These are phyloP conservation scores for Syncephalastrum sp. DNA, from an alignment of 371 early-diverging fungal species.

Conservation along the genomic window DNA sequence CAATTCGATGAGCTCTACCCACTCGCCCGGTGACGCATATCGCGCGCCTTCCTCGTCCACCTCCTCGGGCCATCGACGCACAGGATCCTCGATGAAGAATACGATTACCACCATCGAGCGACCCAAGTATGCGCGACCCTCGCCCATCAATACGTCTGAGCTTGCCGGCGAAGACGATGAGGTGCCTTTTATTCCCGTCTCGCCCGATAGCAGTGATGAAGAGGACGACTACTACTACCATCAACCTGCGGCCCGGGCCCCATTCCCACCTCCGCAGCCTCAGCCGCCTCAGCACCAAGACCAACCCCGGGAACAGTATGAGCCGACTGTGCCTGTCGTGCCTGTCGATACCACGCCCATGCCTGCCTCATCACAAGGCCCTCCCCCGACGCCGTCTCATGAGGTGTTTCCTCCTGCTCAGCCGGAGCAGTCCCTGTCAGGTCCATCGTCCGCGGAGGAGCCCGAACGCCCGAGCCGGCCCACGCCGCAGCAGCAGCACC, in stretches of 20 bases:
- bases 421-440: background rate
- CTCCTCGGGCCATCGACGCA: constrained; percentile 12
- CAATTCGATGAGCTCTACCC: background rate
- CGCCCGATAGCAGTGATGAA: constrained; percentile 21
- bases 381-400: constrained; percentile 1
- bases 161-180: constrained; percentile 12
- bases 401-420: background rate
- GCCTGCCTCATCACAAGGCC: background rate
- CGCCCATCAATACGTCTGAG: constrained; percentile 14
- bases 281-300: background rate
- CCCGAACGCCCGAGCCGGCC: background rate
- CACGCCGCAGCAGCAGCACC: constrained; percentile 1
- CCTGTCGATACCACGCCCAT: too few species aligned
- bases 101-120: constrained; percentile 23
- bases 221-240: constrained; percentile 16
- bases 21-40: constrained; percentile 3
- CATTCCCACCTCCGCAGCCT: constrained; percentile 6
- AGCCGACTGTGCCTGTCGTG: too few species aligned
- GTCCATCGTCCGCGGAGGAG: background rate
- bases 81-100: constrained; percentile 11
- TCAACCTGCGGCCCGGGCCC: background rate
- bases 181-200: constrained; percentile 21
- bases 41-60: constrained; percentile 6
- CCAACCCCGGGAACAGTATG: background rate
- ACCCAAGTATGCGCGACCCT: constrained; percentile 19